Evolutionary conservation across 2,329 filamentous ascomycete species (phyloP).

Genomic region (Scopulariopsis brevicaulis): DNA sequence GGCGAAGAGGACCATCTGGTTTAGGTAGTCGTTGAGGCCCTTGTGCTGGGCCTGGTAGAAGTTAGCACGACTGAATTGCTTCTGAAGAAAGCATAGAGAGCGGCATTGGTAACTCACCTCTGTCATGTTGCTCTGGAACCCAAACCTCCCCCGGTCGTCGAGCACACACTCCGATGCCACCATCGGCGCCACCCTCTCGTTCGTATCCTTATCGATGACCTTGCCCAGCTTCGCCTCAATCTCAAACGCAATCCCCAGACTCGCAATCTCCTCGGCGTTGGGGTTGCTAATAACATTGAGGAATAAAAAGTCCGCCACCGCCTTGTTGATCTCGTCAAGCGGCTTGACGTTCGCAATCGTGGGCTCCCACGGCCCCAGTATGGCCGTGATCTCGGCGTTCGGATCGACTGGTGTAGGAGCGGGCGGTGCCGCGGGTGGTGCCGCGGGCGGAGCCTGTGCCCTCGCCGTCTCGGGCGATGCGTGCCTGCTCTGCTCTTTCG

Average conservation of each 20-base stretch:
- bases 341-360: conserved; percentile 61
- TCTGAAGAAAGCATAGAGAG: neutral
- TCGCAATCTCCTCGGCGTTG: conserved; percentile 52
- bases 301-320: conserved; percentile 74
- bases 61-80: conserved; percentile 8
- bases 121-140: conserved; percentile 84
- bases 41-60: conserved; percentile 60
- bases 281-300: conserved; percentile 55
- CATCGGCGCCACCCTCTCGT: conserved; percentile 55
- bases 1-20: conserved; percentile 51
- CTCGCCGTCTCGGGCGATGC: conserved; percentile 3
- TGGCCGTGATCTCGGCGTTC: conserved; percentile 9
- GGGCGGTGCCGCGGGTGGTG: conserved; percentile 2
- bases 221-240: conserved; percentile 90
- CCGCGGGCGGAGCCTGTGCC: conserved; percentile 1
- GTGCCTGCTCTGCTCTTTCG: neutral
- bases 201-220: conserved; percentile 62
- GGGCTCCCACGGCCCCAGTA: conserved; percentile 49
- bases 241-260: conserved; percentile 66
- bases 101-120: conserved; percentile 43
- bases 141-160: conserved; percentile 44
- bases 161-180: conserved; percentile 63
- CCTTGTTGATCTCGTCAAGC: conserved; percentile 61
- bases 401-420: conserved; percentile 7
- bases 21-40: conserved; percentile 74